A percentile compares a stretch with the other conserved stretches of the same genome.
These are phyloP conservation scores for Podospora pseudocomata DNA, from an alignment of 495 filamentous ascomycete species.

Conservation along the genomic window DNA sequence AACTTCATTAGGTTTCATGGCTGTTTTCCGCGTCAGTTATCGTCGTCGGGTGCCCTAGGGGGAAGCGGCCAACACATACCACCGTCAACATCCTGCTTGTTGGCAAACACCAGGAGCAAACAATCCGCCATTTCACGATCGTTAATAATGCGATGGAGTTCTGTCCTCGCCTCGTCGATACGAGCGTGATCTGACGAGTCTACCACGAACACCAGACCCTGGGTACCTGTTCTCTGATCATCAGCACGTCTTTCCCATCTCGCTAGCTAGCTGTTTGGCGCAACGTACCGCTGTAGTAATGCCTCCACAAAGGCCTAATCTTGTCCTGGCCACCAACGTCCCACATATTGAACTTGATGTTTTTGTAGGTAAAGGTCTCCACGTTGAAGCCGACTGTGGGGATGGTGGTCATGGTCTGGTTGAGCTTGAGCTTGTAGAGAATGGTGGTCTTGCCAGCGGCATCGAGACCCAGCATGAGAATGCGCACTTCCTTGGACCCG, in stretches of 20 bases:
- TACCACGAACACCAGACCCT: slow-evolving; percentile 96
- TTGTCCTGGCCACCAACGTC: slow-evolving; percentile 99
- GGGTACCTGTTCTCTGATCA: slow-evolving; percentile 60
- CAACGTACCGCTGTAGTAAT: slow-evolving; percentile 91
- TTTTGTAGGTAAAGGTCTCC: slow-evolving; percentile 98
- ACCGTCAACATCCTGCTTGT: slow-evolving; percentile 90
- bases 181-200: slow-evolving; percentile 84
- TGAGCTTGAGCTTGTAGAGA: slow-evolving; percentile 98
- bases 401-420: slow-evolving; percentile 98
- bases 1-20: slow-evolving; percentile 82
- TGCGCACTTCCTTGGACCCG: slow-evolving; percentile 96
- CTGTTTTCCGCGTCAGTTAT: slow-evolving; percentile 40
- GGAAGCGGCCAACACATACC: slow-evolving; percentile 52
- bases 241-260: neutral
- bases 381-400: slow-evolving; percentile 99
- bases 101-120: slow-evolving; percentile 89
- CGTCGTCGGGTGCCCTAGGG: neutral
- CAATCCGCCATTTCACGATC: slow-evolving; percentile 98
- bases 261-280: neutral
- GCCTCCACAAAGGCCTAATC: slow-evolving; percentile 95
- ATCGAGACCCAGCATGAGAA: slow-evolving; percentile 96
- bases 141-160: slow-evolving; percentile 92
- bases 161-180: slow-evolving; percentile 84
- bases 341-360: slow-evolving; percentile 99
- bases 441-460: slow-evolving; percentile 99